These are phyloP conservation scores for Cryptococcus sp. DNA, from an alignment of 1,284 basidiomycete genomes.

Conservation along the genomic window DNA sequence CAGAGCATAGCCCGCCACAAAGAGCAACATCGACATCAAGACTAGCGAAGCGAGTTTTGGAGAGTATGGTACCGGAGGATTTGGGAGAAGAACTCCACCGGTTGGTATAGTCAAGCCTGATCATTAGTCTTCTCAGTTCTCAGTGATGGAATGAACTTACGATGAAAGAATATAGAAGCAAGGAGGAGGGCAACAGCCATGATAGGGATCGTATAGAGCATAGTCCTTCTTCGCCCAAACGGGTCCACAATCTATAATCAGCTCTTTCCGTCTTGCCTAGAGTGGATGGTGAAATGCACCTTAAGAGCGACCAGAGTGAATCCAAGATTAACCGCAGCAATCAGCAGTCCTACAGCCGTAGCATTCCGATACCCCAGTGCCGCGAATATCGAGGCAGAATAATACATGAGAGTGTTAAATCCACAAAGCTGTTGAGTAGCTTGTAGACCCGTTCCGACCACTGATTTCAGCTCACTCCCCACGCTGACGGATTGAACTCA, in stretches of 20 bases:
- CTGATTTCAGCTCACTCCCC: conserved; percentile 39
- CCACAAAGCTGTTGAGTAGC: conserved; percentile 78
- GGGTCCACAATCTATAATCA: conserved; percentile 60
- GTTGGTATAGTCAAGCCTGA: conserved; percentile 65
- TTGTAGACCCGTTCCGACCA: conserved; percentile 72
- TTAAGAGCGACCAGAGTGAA: conserved; percentile 76
- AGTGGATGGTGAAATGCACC: conserved; percentile 35
- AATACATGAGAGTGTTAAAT: conserved; percentile 71
- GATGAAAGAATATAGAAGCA: conserved; percentile 69
- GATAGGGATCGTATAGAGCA: conserved; percentile 69
- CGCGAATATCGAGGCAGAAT: conserved; percentile 71
- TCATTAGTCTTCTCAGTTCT: not conserved
- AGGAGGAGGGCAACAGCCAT: conserved; percentile 69
- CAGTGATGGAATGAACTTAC: conserved; percentile 49
- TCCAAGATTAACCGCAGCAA: conserved; percentile 73
- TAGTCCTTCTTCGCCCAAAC: conserved; percentile 69
- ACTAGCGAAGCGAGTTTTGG: conserved; percentile 63
- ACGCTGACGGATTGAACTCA: conserved; percentile 44
- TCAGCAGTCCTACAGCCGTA: conserved; percentile 70
- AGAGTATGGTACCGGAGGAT: conserved; percentile 58
- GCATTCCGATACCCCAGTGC: conserved; percentile 75
- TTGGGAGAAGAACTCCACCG: conserved; percentile 59
- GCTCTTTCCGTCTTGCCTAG: not conserved
- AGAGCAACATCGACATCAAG: conserved; percentile 72
- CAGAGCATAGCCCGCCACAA: conserved; percentile 75